Conservation (phyloP, 768 basidiomycete species). For the Rhodotorula sphaerocarpa region DNA sequence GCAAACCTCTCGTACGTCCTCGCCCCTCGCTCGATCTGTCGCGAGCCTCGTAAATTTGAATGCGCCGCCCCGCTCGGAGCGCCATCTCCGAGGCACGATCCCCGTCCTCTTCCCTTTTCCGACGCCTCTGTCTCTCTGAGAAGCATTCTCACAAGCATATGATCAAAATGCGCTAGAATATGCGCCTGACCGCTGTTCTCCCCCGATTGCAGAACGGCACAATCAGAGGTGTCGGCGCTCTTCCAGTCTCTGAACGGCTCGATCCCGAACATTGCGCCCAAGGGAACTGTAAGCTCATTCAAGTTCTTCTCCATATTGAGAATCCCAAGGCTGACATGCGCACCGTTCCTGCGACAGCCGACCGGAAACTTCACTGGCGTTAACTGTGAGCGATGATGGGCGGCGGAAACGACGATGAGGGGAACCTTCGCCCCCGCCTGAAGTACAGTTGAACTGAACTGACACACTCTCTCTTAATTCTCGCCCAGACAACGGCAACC, state of each 20-base stretch:
- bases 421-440: no score
- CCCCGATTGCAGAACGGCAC: conserved; percentile 5
- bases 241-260: conserved; percentile 40
- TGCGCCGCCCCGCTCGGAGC: no score
- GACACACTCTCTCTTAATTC: no score
- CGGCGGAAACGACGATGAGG: not conserved
- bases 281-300: conserved; percentile 42
- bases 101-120: no score
- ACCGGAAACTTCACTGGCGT: conserved; percentile 41
- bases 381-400: conserved; percentile 6
- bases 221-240: conserved; percentile 19
- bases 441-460: no score
- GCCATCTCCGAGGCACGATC: no score
- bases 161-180: not conserved
- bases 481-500: conserved; percentile 2
- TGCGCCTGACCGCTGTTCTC: not conserved
- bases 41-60: no score
- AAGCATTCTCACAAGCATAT: no score
- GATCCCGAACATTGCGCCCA: conserved; percentile 40
- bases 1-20: conserved; percentile 17
- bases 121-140: no score
- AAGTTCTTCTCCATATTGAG: no score
- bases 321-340: no score
- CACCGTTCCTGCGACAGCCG: not conserved
- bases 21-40: no score